Evolutionary conservation across 257 asterid species (phyloP).

Genomic region (Solanum pinnatisectum): DNA sequence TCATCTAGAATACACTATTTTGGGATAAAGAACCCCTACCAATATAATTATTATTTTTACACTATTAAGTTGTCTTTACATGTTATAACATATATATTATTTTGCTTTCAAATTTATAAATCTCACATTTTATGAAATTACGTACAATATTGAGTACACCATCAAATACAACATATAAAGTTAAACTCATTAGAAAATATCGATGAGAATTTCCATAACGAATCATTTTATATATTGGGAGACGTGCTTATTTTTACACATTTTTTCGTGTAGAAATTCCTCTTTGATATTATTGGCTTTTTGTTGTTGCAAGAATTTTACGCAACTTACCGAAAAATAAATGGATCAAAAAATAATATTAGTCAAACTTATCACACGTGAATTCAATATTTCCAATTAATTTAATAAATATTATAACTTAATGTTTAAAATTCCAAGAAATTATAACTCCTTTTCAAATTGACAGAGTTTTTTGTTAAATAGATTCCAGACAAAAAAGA

Average conservation of each 20-base stretch:
- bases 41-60: too few species aligned
- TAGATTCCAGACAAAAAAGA: not conserved
- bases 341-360: slow-evolving; percentile 24
- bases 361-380: slow-evolving; percentile 61
- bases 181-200: too few species aligned
- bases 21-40: too few species aligned
- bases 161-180: not conserved
- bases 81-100: too few species aligned
- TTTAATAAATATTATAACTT: not conserved
- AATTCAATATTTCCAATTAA: slow-evolving; percentile 12
- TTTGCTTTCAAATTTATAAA: too few species aligned
- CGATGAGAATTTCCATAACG: not conserved
- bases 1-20: not conserved
- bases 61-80: too few species aligned
- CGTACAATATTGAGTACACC: fast-evolving
- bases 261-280: not conserved
- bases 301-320: slow-evolving; percentile 3
- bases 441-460: slow-evolving; percentile 9
- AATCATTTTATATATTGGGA: not conserved
- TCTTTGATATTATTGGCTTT: not conserved
- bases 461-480: slow-evolving; percentile 1
- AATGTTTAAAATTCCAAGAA: slow-evolving; percentile 13
- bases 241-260: not conserved
- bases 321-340: slow-evolving; percentile 12
- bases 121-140: not conserved